Percentiles rank a stretch among this genome's conserved stretches.
Conservation (phyloP, 257 asterid species). For the Solanum chiquidenum region DNA sequence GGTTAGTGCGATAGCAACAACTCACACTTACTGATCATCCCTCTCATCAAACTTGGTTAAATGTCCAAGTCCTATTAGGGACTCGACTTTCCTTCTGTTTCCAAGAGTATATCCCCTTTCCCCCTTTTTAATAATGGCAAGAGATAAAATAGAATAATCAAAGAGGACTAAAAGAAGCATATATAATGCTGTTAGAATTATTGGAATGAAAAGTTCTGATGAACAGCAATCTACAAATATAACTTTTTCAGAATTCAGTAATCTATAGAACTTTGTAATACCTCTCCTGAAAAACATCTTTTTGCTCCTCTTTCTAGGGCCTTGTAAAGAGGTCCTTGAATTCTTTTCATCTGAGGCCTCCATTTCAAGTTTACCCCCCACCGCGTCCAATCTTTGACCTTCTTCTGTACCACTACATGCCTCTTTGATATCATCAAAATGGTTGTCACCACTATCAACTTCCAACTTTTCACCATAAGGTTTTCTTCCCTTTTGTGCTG, state of each 20-base stretch:
- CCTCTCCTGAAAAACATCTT: constrained; percentile 62
- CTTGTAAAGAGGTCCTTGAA: constrained; percentile 30
- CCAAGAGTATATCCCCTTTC: neutral
- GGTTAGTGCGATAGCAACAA: neutral
- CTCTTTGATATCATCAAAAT: constrained; percentile 61
- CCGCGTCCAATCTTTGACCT: constrained; percentile 38
- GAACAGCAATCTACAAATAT: neutral
- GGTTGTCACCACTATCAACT: constrained; percentile 31
- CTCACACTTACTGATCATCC: neutral
- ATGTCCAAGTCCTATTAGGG: neutral
- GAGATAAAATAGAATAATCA: neutral
- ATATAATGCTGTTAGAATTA: neutral
- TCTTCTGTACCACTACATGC: constrained; percentile 75
- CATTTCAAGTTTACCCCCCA: constrained; percentile 26
- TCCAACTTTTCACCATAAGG: constrained; percentile 30
- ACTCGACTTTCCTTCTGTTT: neutral
- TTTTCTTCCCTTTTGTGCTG: constrained; percentile 27
- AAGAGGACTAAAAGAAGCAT: neutral
- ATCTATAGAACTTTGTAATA: constrained; percentile 1
- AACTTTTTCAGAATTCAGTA: neutral
- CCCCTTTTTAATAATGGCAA: neutral
- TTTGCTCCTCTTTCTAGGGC: constrained; percentile 58
- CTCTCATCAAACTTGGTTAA: neutral
- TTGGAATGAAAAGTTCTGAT: neutral
- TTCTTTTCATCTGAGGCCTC: constrained; percentile 26